phyloP scores from a whole-genome alignment of 129 eudicot genomes.

The Flaveria trinervia region DNA sequence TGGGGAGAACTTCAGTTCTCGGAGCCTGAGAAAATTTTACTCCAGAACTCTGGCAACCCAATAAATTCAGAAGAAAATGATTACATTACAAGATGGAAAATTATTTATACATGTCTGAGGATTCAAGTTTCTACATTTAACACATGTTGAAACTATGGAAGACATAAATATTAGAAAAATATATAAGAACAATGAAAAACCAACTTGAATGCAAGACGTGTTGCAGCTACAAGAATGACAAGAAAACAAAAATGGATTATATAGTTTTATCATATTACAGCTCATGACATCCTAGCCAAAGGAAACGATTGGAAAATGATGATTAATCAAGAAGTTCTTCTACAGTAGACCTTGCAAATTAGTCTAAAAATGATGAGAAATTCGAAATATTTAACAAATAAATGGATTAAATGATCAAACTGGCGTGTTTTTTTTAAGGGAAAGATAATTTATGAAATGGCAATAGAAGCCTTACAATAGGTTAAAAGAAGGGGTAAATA shows the following conservation, averaged over 20 bases:
- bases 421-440: not conserved
- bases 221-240: conserved; percentile 1
- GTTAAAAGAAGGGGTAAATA: not conserved
- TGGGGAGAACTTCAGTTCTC: conserved; percentile 47
- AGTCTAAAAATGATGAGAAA: not conserved
- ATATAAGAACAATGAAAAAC: not conserved
- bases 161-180: not conserved
- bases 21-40: conserved; percentile 80
- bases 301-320: not conserved
- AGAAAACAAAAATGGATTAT: not conserved
- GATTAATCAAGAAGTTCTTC: not conserved
- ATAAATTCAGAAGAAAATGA: conserved; percentile 19
- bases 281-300: not conserved
- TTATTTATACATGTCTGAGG: not conserved
- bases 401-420: not conserved
- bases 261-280: not conserved
- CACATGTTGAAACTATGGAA: conserved; percentile 5
- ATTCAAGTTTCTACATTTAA: not conserved
- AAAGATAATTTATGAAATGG: not conserved
- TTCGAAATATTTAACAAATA: not conserved
- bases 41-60: conserved; percentile 78
- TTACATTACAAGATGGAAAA: not conserved
- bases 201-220: not conserved
- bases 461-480: not conserved
- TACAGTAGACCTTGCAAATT: not conserved